phyloP scores from a whole-genome alignment of 2,329 filamentous ascomycete genomes.

The Mycosphaerella sp. region DNA sequence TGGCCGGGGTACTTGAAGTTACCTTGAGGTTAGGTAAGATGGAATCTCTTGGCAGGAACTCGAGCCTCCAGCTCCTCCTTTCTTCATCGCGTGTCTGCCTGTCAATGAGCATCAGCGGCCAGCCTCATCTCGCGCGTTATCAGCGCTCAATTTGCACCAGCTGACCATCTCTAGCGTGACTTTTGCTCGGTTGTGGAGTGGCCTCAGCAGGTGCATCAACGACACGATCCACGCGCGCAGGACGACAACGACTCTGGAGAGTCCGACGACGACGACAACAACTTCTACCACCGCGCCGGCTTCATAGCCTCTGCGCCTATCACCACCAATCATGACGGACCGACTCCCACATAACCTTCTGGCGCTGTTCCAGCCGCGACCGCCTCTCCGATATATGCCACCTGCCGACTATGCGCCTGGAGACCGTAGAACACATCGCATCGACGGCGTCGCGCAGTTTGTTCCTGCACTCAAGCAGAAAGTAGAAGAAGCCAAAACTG shows the following conservation, averaged over 20 bases:
- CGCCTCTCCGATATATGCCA: constrained; percentile 81
- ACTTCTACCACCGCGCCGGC: background rate
- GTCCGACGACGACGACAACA: background rate
- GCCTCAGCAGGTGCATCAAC: background rate
- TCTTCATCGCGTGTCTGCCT: background rate
- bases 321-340: constrained; percentile 68
- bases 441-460: constrained; percentile 68
- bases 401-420: constrained; percentile 77
- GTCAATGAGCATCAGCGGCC: background rate
- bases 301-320: constrained; percentile 2
- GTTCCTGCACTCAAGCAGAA: constrained; percentile 70
- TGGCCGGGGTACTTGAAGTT: too few species aligned
- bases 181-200: background rate
- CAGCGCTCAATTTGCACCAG: background rate
- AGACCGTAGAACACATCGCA: constrained; percentile 66
- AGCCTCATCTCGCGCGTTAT: background rate
- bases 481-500: constrained; percentile 47
- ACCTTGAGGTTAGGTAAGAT: too few species aligned
- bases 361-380: constrained; percentile 89
- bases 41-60: background rate
- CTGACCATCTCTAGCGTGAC: background rate
- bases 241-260: background rate
- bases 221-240: background rate
- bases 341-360: constrained; percentile 89
- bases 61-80: background rate